Evolutionary conservation across 2,329 filamentous ascomycete species (phyloP).

Genomic region (Colletotrichum cereale): DNA sequence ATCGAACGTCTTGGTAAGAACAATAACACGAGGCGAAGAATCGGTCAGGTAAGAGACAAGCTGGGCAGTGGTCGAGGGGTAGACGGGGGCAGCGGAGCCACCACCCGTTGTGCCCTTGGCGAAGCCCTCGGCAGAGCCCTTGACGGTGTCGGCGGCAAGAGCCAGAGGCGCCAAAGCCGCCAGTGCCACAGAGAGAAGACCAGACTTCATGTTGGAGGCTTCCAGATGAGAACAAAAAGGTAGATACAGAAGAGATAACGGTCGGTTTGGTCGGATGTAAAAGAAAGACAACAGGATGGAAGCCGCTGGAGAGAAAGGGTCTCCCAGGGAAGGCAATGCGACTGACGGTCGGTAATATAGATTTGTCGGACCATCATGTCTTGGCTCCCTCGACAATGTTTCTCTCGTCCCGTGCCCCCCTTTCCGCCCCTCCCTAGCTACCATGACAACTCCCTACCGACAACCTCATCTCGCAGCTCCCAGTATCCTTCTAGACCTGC

Average conservation of each 20-base stretch:
- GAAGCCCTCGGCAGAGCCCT: slow-evolving; percentile 62
- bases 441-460: slow-evolving; percentile 13
- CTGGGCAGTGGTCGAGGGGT: slow-evolving; percentile 66
- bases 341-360: slow-evolving; percentile 27
- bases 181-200: slow-evolving; percentile 34
- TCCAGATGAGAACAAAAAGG: background rate
- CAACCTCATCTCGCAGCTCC: slow-evolving; percentile 28
- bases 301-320: slow-evolving; percentile 24
- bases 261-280: slow-evolving; percentile 22
- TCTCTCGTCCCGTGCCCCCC: background rate
- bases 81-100: slow-evolving; percentile 64
- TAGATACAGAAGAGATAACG: slow-evolving; percentile 22
- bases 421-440: background rate
- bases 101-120: slow-evolving; percentile 62
- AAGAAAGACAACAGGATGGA: slow-evolving; percentile 28
- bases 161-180: slow-evolving; percentile 36
- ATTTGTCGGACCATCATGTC: background rate
- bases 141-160: slow-evolving; percentile 46
- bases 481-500: slow-evolving; percentile 1
- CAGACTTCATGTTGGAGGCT: slow-evolving; percentile 28
- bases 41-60: slow-evolving; percentile 71
- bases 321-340: slow-evolving; percentile 5
- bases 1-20: slow-evolving; percentile 68
- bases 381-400: background rate
- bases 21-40: slow-evolving; percentile 65